These are phyloP conservation scores for Pseudocercospora crystallina DNA, from an alignment of 2,329 filamentous ascomycete species.

Conservation along the genomic window DNA sequence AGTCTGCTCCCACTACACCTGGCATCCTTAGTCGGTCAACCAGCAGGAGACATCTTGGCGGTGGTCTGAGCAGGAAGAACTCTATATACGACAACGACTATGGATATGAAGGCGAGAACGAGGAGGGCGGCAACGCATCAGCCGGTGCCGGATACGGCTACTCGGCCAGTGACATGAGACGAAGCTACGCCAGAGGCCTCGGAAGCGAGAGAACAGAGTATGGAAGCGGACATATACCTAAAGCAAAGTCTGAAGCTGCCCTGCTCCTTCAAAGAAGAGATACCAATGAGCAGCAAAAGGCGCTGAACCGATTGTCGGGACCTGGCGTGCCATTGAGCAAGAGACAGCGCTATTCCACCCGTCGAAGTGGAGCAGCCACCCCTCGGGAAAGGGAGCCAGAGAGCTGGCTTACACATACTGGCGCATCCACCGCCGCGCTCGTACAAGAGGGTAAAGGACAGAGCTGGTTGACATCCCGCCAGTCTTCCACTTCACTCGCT, in stretches of 20 bases:
- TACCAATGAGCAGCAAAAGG: constrained; percentile 2
- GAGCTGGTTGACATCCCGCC: constrained; percentile 57
- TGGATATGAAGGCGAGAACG: constrained; percentile 13
- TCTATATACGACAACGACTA: constrained; percentile 30
- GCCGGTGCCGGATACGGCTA: constrained; percentile 17
- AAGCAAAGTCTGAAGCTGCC: constrained; percentile 48
- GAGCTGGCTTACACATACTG: constrained; percentile 61
- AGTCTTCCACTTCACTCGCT: constrained; percentile 49
- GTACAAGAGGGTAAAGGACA: constrained; percentile 63
- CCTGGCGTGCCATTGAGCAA: constrained; percentile 21
- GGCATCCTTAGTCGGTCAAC: constrained; percentile 48
- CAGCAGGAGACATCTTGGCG: constrained; percentile 36
- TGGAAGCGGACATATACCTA: constrained; percentile 38
- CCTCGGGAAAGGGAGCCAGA: constrained; percentile 34
- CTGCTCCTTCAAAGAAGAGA: constrained; percentile 32
- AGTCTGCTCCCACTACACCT: constrained; percentile 50
- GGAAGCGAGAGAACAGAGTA: constrained; percentile 17
- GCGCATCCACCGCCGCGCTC: constrained; percentile 56
- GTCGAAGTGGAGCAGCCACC: constrained; percentile 17
- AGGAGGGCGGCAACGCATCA: not conserved
- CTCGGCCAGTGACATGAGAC: constrained; percentile 1
- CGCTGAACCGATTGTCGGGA: constrained; percentile 15
- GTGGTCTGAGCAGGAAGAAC: constrained; percentile 33
- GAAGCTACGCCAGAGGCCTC: not conserved
- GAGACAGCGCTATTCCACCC: constrained; percentile 13